phyloP scores from a whole-genome alignment of 2,329 filamentous ascomycete genomes.

The Nigrospora oryzae region DNA sequence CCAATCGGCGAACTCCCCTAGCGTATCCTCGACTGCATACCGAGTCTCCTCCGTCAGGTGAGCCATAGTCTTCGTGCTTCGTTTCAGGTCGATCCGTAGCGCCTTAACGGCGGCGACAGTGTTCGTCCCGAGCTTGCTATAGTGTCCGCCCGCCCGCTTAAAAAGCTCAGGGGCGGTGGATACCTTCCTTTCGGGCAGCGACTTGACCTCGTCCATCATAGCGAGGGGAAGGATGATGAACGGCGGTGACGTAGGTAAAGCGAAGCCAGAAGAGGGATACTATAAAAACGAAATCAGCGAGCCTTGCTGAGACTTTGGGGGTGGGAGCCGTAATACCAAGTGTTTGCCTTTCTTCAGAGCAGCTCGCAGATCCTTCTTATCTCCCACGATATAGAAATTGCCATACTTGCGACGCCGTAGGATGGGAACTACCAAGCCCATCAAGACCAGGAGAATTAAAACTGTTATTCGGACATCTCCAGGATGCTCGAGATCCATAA shows the following conservation, averaged over 20 bases:
- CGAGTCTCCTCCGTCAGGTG: not conserved
- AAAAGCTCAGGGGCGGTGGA: slow-evolving; percentile 25
- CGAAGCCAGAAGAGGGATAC: not conserved
- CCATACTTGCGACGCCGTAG: not conserved
- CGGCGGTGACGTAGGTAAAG: not conserved
- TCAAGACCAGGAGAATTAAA: no score
- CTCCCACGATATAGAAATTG: not conserved
- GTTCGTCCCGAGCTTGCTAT: slow-evolving; percentile 48
- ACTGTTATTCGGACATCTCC: no score
- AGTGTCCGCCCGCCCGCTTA: slow-evolving; percentile 15
- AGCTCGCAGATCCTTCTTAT: not conserved
- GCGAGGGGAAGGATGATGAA: not conserved
- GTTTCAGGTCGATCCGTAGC: not conserved
- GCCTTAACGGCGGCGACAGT: not conserved
- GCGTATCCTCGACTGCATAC: not conserved
- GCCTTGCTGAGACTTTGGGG: not conserved
- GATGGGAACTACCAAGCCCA: not conserved
- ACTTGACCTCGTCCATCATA: slow-evolving; percentile 1
- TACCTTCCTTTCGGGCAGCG: not conserved
- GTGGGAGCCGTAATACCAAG: not conserved
- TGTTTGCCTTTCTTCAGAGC: not conserved
- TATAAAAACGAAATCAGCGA: not conserved
- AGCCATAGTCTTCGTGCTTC: not conserved
- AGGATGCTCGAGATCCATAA: no score
- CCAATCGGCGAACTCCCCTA: not conserved